phyloP scores from a whole-genome alignment of 2,329 filamentous ascomycete species.

The Cladosporium colombiae region DNA sequence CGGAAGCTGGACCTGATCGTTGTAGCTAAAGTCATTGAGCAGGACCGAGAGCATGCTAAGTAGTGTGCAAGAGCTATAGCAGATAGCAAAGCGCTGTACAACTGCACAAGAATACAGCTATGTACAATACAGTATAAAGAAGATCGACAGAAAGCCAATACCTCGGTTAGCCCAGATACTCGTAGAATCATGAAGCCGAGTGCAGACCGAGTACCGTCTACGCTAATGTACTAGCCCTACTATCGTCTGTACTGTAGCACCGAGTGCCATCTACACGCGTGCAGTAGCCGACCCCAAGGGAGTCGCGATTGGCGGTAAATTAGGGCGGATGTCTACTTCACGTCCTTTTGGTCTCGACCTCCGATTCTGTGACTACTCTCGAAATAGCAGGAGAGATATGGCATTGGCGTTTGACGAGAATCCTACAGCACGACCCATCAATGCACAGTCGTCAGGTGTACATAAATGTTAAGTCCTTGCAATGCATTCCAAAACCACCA shows the following conservation, averaged over 20 bases:
- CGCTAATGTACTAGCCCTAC: background rate
- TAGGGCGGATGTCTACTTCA: background rate
- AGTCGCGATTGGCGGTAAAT: slow-evolving; percentile 10
- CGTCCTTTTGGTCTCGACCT: background rate
- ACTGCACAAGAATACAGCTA: background rate
- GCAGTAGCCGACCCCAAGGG: slow-evolving; percentile 7
- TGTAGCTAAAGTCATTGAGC: background rate
- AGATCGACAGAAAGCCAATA: background rate
- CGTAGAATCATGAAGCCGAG: background rate
- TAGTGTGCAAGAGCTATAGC: background rate
- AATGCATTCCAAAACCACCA: background rate
- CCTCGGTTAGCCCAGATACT: background rate
- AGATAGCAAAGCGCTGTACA: background rate
- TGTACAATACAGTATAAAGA: background rate
- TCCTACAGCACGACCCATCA: background rate
- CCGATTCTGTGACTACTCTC: background rate
- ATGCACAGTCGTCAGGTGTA: background rate
- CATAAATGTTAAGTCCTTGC: background rate
- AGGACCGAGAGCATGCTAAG: background rate
- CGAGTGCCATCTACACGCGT: background rate
- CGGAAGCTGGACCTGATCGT: background rate
- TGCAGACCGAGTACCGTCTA: background rate
- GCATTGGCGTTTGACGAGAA: background rate
- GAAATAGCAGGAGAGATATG: background rate
- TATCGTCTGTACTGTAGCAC: background rate